Evolutionary conservation across 257 asterid genomes (phyloP).

Genomic region (Solanum gandarillasii): DNA sequence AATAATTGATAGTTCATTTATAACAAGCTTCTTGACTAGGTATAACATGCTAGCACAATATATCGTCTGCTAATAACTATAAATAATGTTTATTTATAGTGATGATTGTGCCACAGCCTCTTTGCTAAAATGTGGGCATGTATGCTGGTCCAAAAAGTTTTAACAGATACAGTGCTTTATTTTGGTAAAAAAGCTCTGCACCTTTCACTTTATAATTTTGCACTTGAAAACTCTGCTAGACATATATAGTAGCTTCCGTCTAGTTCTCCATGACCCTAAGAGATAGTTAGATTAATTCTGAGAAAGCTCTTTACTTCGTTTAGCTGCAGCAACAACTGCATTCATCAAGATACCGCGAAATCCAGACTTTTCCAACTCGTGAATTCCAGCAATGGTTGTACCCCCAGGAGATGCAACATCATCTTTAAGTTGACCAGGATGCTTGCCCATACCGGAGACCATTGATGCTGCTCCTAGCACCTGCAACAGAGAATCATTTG

Average conservation of each 20-base stretch:
- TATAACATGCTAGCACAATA: neutral
- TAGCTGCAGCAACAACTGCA: constrained; percentile 93
- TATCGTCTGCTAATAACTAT: neutral
- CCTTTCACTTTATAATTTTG: neutral
- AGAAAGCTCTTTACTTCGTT: constrained; percentile 71
- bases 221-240: neutral
- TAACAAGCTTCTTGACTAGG: neutral
- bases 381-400: constrained; percentile 85
- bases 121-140: neutral
- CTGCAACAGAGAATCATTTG: constrained; percentile 22
- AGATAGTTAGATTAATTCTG: constrained; percentile 14
- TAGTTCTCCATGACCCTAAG: neutral
- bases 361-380: constrained; percentile 82
- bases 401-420: constrained; percentile 97
- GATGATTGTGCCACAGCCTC: neutral
- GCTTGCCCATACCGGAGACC: constrained; percentile 50
- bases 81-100: neutral
- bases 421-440: constrained; percentile 92
- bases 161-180: neutral
- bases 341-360: constrained; percentile 83
- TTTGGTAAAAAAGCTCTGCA: neutral
- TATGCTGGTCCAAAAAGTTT: neutral
- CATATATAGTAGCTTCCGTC: neutral
- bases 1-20: neutral
- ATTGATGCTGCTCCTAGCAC: constrained; percentile 91